These are phyloP conservation scores for Solanum chmielewskii DNA, from an alignment of 257 asterid genomes.

Conservation along the genomic window DNA sequence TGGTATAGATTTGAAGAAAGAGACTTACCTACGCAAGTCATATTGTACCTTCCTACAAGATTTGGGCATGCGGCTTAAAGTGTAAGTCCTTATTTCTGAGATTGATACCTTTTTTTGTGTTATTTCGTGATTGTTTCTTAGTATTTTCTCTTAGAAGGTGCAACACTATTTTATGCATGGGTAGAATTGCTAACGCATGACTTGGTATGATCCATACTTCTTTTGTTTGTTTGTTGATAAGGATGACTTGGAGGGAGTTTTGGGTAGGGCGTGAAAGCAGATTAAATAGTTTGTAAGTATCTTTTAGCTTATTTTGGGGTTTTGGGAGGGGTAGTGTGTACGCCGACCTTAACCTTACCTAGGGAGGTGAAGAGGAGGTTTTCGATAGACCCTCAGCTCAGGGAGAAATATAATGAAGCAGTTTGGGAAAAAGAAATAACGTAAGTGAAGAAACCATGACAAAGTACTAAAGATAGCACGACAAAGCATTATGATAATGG, in stretches of 20 bases:
- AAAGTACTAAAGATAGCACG: not conserved
- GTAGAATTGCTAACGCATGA: not conserved
- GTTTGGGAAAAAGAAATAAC: not conserved
- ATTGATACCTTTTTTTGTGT: not conserved
- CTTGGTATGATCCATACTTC: not conserved
- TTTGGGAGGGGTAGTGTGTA: not conserved
- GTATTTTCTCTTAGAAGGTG: not conserved
- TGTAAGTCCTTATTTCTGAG: conserved; percentile 37
- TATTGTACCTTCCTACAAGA: conserved; percentile 79
- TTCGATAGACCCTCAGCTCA: not conserved
- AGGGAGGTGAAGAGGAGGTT: not conserved
- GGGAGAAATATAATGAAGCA: not conserved
- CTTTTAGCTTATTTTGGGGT: not conserved
- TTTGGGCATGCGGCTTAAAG: conserved; percentile 91
- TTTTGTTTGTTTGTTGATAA: not conserved
- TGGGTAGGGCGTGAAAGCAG: not conserved
- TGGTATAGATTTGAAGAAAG: conserved; percentile 83
- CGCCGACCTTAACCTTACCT: not conserved
- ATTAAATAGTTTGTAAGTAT: not conserved
- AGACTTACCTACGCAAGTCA: conserved; percentile 70
- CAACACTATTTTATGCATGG: not conserved
- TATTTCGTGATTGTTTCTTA: not conserved
- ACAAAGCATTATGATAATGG: not conserved
- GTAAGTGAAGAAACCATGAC: not conserved
- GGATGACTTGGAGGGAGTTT: not conserved